These are phyloP conservation scores for Globisporangium radiosum DNA, from an alignment of 352 stramenopile genomes.

Conservation along the genomic window DNA sequence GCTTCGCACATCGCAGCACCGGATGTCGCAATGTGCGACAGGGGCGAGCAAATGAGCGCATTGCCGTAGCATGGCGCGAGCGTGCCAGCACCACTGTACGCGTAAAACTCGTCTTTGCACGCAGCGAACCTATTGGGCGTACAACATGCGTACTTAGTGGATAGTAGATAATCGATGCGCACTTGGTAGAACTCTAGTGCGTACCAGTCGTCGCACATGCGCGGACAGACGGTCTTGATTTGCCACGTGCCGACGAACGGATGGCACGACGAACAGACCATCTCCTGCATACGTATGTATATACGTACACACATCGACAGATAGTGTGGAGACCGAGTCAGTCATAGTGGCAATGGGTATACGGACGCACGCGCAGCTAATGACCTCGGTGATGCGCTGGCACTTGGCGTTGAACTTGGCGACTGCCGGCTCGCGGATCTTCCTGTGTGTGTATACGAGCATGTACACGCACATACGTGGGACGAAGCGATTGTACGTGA, in stretches of 20 bases:
- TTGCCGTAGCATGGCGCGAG: conserved; percentile 79
- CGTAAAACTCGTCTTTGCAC: conserved; percentile 74
- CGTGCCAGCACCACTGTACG: conserved; percentile 44
- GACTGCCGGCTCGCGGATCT: conserved; percentile 72
- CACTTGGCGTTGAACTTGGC: conserved; percentile 67
- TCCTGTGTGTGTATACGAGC: conserved; percentile 21
- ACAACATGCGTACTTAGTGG: too few relatives aligned
- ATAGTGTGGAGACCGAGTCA: background rate
- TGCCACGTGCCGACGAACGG: conserved; percentile 69
- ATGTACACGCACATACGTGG: background rate
- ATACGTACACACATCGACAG: background rate
- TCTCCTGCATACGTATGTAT: conserved; percentile 31
- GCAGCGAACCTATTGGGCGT: conserved; percentile 26
- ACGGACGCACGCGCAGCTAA: too few relatives aligned
- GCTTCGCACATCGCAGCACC: conserved; percentile 63
- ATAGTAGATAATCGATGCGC: too few relatives aligned
- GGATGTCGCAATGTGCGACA: conserved; percentile 44
- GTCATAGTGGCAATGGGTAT: background rate
- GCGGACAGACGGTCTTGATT: conserved; percentile 68
- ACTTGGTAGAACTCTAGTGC: background rate
- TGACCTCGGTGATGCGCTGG: conserved; percentile 53
- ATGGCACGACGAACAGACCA: conserved; percentile 77
- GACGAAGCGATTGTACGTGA: background rate
- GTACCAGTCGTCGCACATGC: conserved; percentile 73
- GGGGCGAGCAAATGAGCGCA: conserved; percentile 69